A percentile compares a stretch with the other conserved stretches of the same genome.
These are phyloP conservation scores for Fraxinus pennsylvanica DNA, from an alignment of 257 asterid species.

Conservation along the genomic window DNA sequence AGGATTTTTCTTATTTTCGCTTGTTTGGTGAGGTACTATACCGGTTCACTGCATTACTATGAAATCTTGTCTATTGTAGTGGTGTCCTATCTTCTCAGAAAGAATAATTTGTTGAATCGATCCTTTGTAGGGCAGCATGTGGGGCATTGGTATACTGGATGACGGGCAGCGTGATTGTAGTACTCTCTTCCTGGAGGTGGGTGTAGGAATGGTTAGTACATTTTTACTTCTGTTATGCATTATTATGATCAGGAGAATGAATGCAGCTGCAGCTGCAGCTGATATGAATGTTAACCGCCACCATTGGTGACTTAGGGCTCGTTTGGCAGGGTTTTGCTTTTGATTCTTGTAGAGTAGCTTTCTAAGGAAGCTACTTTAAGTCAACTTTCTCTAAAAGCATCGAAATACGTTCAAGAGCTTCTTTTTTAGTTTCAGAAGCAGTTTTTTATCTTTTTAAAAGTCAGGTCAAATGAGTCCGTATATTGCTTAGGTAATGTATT, in stretches of 20 bases:
- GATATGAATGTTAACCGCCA: background rate
- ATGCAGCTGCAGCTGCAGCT: background rate
- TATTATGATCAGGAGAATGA: background rate
- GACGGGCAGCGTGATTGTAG: background rate
- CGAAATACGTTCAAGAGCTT: too few species aligned
- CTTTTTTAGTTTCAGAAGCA: too few species aligned
- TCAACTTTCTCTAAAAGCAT: too few species aligned
- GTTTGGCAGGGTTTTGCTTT: too few species aligned
- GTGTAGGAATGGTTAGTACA: background rate
- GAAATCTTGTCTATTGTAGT: too few species aligned
- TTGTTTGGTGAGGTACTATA: background rate
- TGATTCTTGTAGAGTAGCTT: too few species aligned
- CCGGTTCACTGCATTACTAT: too few species aligned
- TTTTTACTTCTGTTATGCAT: background rate
- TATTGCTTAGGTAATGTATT: background rate
- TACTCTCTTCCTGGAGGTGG: background rate
- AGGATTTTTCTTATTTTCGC: background rate
- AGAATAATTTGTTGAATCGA: background rate
- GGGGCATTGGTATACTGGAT: background rate
- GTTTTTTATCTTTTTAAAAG: too few species aligned
- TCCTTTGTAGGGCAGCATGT: background rate
- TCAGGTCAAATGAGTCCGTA: too few species aligned
- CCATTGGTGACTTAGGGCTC: background rate
- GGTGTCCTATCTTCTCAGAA: too few species aligned
- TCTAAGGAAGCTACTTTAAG: too few species aligned